Base-by-base conservation (phyloP, 2,329 filamentous ascomycete species). In the Chaetomium strumarium region DNA sequence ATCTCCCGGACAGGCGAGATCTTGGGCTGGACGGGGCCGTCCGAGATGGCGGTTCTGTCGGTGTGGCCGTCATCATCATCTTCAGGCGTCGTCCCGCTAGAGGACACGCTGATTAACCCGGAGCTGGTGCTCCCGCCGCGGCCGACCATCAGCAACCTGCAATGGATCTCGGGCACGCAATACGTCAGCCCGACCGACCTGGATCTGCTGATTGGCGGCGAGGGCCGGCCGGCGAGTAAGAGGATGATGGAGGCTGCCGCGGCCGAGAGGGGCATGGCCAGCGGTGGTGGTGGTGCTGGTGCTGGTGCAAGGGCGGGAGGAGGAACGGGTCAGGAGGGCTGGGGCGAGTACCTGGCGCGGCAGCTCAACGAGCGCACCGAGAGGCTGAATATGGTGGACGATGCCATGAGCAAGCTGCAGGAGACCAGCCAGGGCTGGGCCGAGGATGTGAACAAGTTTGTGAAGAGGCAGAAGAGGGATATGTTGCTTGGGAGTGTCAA, bases 131-230 rank as follows among this genome's bases (percentile, higher is more conserved):
- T 87, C 19, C 92, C 91, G 2, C 78, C 89, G 12, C 83, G 93
- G 2, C 93, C 93, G 1, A 96, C 90, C 0, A 99, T 99, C 55
- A 95, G 88, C 17, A 96, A 95, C 63, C 71, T 99, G 36, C 90
- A 97, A 70, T 99, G 93, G 93, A 90, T 99, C 48, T 87, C 90
- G 0, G 93, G 93, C 4, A 97, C 92, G 1, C 92, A 96, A 68
- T 87, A 95, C 62, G 80, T 99, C 42, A 90, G 89, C 1, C 86
- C 89, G 0, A 77, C 84, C 2, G 93, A 99, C 63, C 83, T 99
- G 64, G 93, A 97, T 64, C 71, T 96, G 2, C 75, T 99, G 1
- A 93, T 99, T 55, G 90, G 92, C 46, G 92, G 92, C 0, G 85
- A 90, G 1, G 86, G 93, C 63, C 81, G 93, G 2, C 93, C 92